Base-by-base conservation (phyloP, 306 rosid species). In the Coriaria nepalensis region DNA sequence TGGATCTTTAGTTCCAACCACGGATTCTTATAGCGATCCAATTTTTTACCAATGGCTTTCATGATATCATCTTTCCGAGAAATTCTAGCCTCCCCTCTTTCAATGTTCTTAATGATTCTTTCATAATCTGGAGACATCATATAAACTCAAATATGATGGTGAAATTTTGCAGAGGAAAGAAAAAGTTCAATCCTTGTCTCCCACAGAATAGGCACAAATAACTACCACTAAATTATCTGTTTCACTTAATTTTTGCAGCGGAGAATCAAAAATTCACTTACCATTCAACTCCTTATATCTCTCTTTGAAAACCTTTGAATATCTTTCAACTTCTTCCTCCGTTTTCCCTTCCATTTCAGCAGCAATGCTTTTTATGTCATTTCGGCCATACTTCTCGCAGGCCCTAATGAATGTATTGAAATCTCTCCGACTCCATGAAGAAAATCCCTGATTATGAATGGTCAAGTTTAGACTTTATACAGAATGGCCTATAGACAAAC, bases 61-160 rank as follows among this genome's bases (percentile, higher is more conserved):
- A 81, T 90, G 62, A 90, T 90, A 74, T 90, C 98, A 62, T 90
- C 98, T 51, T 90, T 90, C 20, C 95, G 84, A 11, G 98, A 80
- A 68, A 90, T 90, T 66, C 98, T 82, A 0, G 95, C 93, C 70
- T 90, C 98, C 45, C 98, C 98, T 73, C 98, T 85, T 73, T 90
- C 98, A 8, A 90, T 90, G 73, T 90, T 90, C 68, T 90, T 90
- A 41, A 90, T 75, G 62, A 90, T 90, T 65, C 98, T 77, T 67
- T 90, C 98, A 66, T 85, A 85, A 69, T 90, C 98, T 90, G 64
- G 59, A 61, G 52, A 45, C 34, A 66, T 14, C 48, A 29, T 29
- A 20, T 20, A 20, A 20, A 20, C 29, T 20, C 29, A 20, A 20
- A 20, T 20, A 20, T 20, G 3, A 20, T 1, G 29, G 29, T 20